A percentile compares a stretch with the other conserved stretches of the same genome.
phyloP scores from a whole-genome alignment of 202 grass and related monocot genomes.

The Elaeis oleifera region DNA sequence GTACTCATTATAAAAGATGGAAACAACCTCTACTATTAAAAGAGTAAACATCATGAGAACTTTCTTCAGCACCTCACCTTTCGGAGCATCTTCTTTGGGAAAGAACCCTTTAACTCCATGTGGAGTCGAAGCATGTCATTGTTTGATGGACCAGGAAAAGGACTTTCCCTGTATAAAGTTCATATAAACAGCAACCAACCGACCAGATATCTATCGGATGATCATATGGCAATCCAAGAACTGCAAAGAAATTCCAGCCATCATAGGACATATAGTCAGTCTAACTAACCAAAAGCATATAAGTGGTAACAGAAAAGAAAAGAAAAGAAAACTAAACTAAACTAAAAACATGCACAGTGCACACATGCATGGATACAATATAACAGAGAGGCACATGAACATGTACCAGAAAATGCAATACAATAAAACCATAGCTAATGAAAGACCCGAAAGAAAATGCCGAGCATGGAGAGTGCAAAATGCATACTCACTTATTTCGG shows the following conservation, averaged over 20 bases:
- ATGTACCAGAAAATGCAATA: too few relatives aligned
- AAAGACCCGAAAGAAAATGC: conserved; percentile 2
- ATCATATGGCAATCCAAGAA: conserved; percentile 95
- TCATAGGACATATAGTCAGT: not conserved
- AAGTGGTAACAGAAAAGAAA: too few relatives aligned
- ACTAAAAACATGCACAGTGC: conserved; percentile 4
- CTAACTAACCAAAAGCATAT: not conserved
- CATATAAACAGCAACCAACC: conserved; percentile 94
- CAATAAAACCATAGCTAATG: too few relatives aligned
- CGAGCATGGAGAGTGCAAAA: conserved; percentile 13
- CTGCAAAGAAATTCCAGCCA: conserved; percentile 32
- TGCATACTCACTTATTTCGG: conserved; percentile 96
- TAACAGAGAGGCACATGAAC: too few relatives aligned
- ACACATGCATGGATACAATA: too few relatives aligned
- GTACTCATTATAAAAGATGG: too few relatives aligned
- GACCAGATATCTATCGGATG: conserved; percentile 98
- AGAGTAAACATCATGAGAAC: too few relatives aligned
- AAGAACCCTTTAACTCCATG: conserved; percentile 92
- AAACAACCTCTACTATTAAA: too few relatives aligned
- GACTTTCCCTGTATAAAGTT: conserved; percentile 94
- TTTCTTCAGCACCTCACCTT: conserved; percentile 46
- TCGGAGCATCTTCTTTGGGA: conserved; percentile 96
- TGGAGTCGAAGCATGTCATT: conserved; percentile 97
- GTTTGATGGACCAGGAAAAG: conserved; percentile 83
- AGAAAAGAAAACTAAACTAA: too few relatives aligned